Evolutionary conservation across 2,329 filamentous ascomycete species (phyloP).

Genomic region (Fusarium kyushuense): DNA sequence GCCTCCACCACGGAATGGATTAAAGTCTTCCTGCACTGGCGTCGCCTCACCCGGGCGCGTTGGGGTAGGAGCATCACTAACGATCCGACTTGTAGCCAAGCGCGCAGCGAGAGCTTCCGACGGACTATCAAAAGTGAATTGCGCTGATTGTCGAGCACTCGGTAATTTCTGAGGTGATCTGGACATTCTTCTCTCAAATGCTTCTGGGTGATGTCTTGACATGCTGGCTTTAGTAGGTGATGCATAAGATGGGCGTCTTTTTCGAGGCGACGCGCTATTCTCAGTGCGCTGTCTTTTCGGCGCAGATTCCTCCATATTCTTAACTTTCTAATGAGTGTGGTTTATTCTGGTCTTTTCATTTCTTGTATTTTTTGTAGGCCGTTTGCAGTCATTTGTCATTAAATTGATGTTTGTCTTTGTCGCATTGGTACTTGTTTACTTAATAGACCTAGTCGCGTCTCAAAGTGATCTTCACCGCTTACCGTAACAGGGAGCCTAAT

Average conservation of each 20-base stretch:
- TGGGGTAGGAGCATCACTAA: constrained; percentile 42
- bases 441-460: constrained; percentile 40
- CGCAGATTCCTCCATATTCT: constrained; percentile 65
- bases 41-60: constrained; percentile 26
- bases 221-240: constrained; percentile 76
- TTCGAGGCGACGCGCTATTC: constrained; percentile 49
- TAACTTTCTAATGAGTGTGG: not conserved
- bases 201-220: constrained; percentile 69
- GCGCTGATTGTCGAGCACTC: constrained; percentile 10
- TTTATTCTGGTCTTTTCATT: constrained; percentile 19
- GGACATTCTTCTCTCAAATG: constrained; percentile 61
- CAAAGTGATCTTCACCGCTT: constrained; percentile 47
- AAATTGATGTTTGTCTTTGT: constrained; percentile 36
- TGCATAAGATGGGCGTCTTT: constrained; percentile 68
- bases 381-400: constrained; percentile 13
- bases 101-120: constrained; percentile 50
- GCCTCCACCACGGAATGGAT: constrained; percentile 50
- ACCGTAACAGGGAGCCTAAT: constrained; percentile 1
- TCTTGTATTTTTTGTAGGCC: constrained; percentile 1
- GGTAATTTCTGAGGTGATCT: constrained; percentile 52
- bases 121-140: constrained; percentile 43
- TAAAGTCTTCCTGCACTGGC: constrained; percentile 38
- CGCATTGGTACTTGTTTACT: constrained; percentile 48
- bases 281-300: constrained; percentile 70
- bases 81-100: constrained; percentile 44